These are phyloP conservation scores for Rhodamnia rubescens DNA, from an alignment of 345 rosid genomes.

Conservation along the genomic window DNA sequence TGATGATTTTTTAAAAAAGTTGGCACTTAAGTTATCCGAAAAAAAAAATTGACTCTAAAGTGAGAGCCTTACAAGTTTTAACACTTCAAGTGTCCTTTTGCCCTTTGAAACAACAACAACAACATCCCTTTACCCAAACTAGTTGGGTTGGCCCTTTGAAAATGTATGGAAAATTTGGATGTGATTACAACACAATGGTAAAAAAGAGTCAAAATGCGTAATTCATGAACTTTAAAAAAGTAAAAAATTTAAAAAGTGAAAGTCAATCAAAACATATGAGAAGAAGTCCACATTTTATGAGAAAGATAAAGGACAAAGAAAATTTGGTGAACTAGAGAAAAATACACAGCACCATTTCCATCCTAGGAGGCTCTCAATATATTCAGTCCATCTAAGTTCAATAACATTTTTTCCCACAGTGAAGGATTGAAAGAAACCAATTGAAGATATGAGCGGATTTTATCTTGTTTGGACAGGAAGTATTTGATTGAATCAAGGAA, in stretches of 20 bases:
- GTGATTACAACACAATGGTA: too few species aligned
- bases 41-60: too few species aligned
- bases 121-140: too few species aligned
- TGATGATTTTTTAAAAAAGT: too few species aligned
- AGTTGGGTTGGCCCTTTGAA: too few species aligned
- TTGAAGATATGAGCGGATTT: not conserved
- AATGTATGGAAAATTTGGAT: too few species aligned
- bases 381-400: not conserved
- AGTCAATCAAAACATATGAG: not conserved
- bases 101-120: too few species aligned
- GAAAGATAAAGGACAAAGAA: not conserved
- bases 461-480: not conserved
- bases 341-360: not conserved
- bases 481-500: not conserved
- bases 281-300: not conserved
- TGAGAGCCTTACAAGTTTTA: too few species aligned
- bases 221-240: too few species aligned
- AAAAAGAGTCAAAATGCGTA: too few species aligned
- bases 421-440: not conserved
- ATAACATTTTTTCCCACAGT: not conserved
- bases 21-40: too few species aligned
- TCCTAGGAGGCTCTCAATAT: not conserved
- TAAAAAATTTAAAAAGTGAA: not conserved
- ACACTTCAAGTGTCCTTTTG: too few species aligned
- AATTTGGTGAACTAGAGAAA: not conserved